Evolutionary conservation across 352 stramenopile species (phyloP), one percentile per base, ranked within the genome.

Genomic region (Phytophthora rubi): DNA sequence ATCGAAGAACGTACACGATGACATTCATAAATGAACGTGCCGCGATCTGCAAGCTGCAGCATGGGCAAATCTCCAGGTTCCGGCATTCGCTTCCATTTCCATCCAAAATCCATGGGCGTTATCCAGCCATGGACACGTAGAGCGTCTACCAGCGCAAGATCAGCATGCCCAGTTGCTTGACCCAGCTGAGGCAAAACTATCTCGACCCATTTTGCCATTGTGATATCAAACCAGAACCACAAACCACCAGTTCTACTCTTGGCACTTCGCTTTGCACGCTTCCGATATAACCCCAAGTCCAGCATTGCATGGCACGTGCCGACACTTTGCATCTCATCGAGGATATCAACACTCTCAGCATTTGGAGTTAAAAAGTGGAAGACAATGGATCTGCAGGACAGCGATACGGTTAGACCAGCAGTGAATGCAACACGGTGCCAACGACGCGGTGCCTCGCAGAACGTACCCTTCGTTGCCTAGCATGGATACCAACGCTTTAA

Each of bases 1-100:
- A 87, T 79, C 13, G 37, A 68, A 1, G 15, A 30, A 16, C 68
- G 70, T 10, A 53, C 47, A 44, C 57, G 55, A 65, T 87, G 77
- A 9, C 67, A 75, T 53, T 83, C 80, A 32, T 73, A 87, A 16
- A 87, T 70, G n/a, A 87, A 74, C 16, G 70, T 57, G 2, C 77
- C 75, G 16, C 80, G 75, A 39, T 76, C 67, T 10, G 80, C 68
- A 57, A 84, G 79, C 8, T 70, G 68, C 4, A 87, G 52, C 13
- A 67, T 58, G 2, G 53, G 35, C 3, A 77, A 68, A 28, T 68
- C 56, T 3, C 68, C 45, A 18, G 75, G 67, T 18, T 75, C 67
- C 6, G 76, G 61, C 1, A 71, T 56, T 5, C 39, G 5, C 9
- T 42, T 37, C 23, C 42, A 48, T n/a, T 33, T 45, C 13, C 77